These are phyloP conservation scores for Carnegiea gigantea DNA, from an alignment of 179 eudicot genomes.

Conservation along the genomic window DNA sequence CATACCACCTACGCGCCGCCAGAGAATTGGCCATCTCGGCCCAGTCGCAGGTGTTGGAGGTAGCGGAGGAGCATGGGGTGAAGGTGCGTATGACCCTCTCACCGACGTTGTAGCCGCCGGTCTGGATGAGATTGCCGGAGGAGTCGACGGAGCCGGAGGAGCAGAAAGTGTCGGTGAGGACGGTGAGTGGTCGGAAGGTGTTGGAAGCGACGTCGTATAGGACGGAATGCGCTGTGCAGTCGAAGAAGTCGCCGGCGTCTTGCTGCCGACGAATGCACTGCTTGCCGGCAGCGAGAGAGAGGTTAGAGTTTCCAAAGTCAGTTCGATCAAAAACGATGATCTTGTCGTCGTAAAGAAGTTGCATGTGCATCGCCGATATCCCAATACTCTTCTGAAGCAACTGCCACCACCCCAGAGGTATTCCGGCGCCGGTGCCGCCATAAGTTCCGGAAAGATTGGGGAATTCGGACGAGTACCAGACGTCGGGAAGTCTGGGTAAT, in stretches of 20 bases:
- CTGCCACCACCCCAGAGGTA: constrained; percentile 40
- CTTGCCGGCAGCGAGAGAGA: constrained; percentile 44
- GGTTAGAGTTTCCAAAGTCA: constrained; percentile 70
- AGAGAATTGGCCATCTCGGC: constrained; percentile 34
- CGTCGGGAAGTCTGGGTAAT: constrained; percentile 6
- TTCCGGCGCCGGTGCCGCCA: neutral
- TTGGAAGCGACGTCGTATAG: constrained; percentile 65
- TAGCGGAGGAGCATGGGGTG: constrained; percentile 40
- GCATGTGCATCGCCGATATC: constrained; percentile 95
- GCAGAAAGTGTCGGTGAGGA: constrained; percentile 71
- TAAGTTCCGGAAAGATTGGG: neutral
- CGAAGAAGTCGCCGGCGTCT: constrained; percentile 13
- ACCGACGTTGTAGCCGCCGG: constrained; percentile 67
- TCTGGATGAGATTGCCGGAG: constrained; percentile 58
- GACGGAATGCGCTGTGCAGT: constrained; percentile 75
- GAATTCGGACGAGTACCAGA: neutral
- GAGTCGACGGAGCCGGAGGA: constrained; percentile 68
- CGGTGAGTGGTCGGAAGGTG: constrained; percentile 56
- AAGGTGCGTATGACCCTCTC: constrained; percentile 53
- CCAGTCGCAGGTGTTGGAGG: constrained; percentile 49
- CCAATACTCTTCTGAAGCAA: constrained; percentile 57
- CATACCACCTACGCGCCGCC: constrained; percentile 64
- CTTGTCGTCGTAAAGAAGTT: constrained; percentile 62
- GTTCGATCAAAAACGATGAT: constrained; percentile 78
- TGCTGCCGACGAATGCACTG: constrained; percentile 20